Conservation (phyloP, 345 rosid species). For the Corchorus olitorius region DNA sequence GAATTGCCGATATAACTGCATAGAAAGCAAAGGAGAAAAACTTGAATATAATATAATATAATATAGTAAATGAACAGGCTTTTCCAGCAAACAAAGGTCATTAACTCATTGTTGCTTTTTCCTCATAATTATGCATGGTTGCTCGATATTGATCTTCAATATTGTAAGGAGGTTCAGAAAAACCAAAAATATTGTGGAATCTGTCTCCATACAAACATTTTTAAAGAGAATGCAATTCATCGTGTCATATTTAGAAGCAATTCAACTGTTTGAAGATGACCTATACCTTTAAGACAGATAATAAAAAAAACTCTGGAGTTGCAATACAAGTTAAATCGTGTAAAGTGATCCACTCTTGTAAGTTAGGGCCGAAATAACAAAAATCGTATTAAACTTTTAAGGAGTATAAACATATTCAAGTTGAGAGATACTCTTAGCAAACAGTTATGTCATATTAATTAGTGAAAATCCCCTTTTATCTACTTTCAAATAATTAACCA, state of each 20-base stretch:
- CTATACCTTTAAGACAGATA: background rate
- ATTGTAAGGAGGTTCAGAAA: background rate
- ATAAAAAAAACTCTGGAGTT: background rate
- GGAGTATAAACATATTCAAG: background rate
- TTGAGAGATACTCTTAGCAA: background rate
- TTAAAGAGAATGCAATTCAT: background rate
- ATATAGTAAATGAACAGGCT: background rate
- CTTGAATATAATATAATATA: conserved; percentile 6
- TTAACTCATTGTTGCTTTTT: background rate
- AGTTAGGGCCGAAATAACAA: background rate
- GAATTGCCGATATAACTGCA: conserved; percentile 58
- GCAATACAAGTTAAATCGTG: background rate
- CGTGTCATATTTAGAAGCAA: background rate
- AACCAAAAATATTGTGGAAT: background rate
- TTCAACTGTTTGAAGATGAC: background rate
- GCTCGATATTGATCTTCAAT: background rate
- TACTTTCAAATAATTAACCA: background rate
- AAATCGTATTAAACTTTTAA: background rate
- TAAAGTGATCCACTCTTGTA: background rate
- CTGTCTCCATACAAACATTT: background rate
- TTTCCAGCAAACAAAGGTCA: background rate
- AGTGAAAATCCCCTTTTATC: background rate
- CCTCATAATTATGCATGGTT: background rate
- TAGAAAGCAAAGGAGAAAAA: conserved; percentile 1
- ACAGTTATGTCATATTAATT: background rate